Evolutionary conservation across 1,284 basidiomycete genomes (phyloP), one percentile per base, ranked within the genome.

Genomic region (Boletus calvinii): DNA sequence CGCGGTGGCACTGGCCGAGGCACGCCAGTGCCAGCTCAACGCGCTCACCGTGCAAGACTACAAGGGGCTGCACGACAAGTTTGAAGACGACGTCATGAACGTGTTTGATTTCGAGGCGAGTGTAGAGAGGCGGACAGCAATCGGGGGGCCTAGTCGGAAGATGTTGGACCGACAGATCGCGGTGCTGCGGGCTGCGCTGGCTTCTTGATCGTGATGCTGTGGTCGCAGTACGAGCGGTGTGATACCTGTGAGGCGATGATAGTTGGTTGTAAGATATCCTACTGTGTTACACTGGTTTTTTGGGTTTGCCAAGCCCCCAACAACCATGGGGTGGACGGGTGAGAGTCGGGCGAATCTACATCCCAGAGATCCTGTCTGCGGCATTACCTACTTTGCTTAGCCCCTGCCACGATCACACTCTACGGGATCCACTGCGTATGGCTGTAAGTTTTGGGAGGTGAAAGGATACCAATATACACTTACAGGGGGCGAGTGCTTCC

Each of bases 51-150:
- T 95, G 45, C 73, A 83, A 26, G 93, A 99, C 67, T 94, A 86
- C 73, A 82, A 89, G 66, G 68, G 70, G 15, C 76, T 99, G 56
- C 86, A 84, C 60, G 78, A 81, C 43, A 85, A 85, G 61, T 99
- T 99, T 65, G 78, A 79, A 12, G 84, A 89, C 36, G 94, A 98
- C 67, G 84, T 97, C 12, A 76, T 83, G 55, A 68, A 74, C 5
- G 86, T 98, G 31, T 98, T 97, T 66, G 81, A 96, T 72, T 98
- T 96, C 69, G 94, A 97, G 70, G 86, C 86, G 52, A 94, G 90
- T 61, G 95, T 98, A n/a, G 96, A 99, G 75, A 83, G 94, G 60
- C 78, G 95, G 59, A 82, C 92, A 67, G 89, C 95, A 1, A 93
- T 96, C 61, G 96, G 96, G 26, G 96, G 96, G 8, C 88, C 96